These are phyloP conservation scores for Cyberlindnera euphorbiiphila DNA, from an alignment of 805 yeast genomes.

Conservation along the genomic window DNA sequence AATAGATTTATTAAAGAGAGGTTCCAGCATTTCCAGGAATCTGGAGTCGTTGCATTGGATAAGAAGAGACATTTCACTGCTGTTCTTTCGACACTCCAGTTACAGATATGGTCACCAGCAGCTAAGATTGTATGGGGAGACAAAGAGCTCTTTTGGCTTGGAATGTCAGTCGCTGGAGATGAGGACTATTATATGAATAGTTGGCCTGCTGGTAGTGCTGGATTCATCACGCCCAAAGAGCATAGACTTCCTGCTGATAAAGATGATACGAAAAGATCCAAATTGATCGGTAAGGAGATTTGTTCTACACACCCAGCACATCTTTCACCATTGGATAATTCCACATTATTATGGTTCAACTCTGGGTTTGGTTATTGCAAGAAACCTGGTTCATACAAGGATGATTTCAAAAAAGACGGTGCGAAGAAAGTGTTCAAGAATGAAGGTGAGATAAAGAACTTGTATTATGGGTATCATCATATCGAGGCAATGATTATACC, in stretches of 20 bases:
- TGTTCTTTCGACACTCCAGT: constrained; percentile 38
- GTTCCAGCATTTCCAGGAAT: constrained; percentile 40
- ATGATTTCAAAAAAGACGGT: constrained; percentile 31
- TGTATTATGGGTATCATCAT: constrained; percentile 34
- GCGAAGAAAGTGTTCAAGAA: constrained; percentile 15
- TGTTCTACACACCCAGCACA: constrained; percentile 65
- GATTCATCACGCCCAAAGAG: constrained; percentile 34
- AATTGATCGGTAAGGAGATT: constrained; percentile 36
- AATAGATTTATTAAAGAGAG: constrained; percentile 38
- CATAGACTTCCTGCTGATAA: constrained; percentile 18
- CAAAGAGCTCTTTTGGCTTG: constrained; percentile 65
- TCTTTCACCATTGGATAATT: constrained; percentile 42
- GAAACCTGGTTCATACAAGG: constrained; percentile 28
- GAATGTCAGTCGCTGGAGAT: constrained; percentile 51
- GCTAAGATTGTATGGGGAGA: constrained; percentile 58
- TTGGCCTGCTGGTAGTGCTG: constrained; percentile 56
- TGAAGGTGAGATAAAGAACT: constrained; percentile 28
- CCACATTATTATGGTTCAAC: constrained; percentile 53
- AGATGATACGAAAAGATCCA: constrained; percentile 15
- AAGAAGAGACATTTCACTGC: constrained; percentile 47
- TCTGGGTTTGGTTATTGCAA: constrained; percentile 54
- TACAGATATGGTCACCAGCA: constrained; percentile 38
- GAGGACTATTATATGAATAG: constrained; percentile 48
- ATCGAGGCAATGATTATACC: constrained; percentile 48
- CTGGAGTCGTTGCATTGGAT: constrained; percentile 44